Evolutionary conservation across 495 filamentous ascomycete genomes (phyloP).

Genomic region (Aspergillus ostianus): DNA sequence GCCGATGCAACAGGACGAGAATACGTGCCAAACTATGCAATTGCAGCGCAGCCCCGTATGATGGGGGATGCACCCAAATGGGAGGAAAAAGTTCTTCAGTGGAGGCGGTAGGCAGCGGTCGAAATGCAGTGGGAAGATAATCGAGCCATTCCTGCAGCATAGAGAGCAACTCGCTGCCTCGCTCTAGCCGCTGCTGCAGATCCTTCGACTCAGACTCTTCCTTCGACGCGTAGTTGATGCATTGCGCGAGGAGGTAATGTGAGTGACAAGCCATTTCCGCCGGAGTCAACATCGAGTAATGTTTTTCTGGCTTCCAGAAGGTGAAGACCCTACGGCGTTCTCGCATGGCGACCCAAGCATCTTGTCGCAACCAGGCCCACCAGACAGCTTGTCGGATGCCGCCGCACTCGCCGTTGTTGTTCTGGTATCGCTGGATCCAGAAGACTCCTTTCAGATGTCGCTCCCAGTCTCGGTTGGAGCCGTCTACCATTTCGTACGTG

Average conservation of each 20-base stretch:
- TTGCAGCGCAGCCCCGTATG: conserved; percentile 28
- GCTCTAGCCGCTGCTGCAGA: conserved; percentile 14
- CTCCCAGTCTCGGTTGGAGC: conserved; percentile 29
- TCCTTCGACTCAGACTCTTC: conserved; percentile 14
- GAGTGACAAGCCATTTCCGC: conserved; percentile 13
- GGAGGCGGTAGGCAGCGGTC: conserved; percentile 18
- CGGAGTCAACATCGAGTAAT: conserved; percentile 12
- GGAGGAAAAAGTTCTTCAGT: conserved; percentile 21
- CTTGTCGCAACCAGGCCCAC: conserved; percentile 34
- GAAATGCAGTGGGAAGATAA: conserved; percentile 24
- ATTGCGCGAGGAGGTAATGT: conserved; percentile 16
- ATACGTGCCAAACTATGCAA: conserved; percentile 29
- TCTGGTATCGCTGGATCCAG: conserved; percentile 28
- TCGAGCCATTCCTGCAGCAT: conserved; percentile 32
- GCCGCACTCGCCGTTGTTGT: conserved; percentile 26
- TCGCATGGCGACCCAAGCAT: conserved; percentile 30
- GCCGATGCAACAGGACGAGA: conserved; percentile 28
- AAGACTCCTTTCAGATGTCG: conserved; percentile 30
- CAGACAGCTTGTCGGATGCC: conserved; percentile 30
- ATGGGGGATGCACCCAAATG: conserved; percentile 32
- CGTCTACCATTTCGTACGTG: conserved; percentile 32
- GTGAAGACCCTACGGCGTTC: conserved; percentile 27
- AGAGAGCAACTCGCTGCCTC: conserved; percentile 20
- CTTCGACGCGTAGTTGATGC: conserved; percentile 18
- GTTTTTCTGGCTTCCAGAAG: conserved; percentile 25